A percentile compares a stretch with the other conserved stretches of the same genome.
Evolutionary conservation across 2,329 filamentous ascomycete species (phyloP).

Genomic region (Epichloe sp.): DNA sequence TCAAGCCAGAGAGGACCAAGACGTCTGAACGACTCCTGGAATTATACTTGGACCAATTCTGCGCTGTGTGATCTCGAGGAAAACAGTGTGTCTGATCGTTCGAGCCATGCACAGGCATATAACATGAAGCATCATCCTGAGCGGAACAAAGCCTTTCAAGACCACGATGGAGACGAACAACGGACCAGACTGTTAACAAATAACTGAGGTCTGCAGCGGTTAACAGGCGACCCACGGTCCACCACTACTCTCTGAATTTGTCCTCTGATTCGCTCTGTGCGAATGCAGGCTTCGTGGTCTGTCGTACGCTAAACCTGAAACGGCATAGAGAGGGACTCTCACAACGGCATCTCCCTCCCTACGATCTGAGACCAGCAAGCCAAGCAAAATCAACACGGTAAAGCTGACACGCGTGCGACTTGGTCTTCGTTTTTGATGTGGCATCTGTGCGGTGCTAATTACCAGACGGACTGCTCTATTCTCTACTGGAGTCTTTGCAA

Average conservation of each 20-base stretch:
- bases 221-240: neutral
- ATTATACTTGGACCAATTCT: too few species aligned
- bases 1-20: neutral
- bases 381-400: neutral
- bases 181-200: neutral
- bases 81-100: too few species aligned
- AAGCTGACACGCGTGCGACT: conserved; percentile 2
- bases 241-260: neutral
- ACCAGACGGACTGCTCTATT: neutral
- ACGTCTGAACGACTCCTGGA: neutral
- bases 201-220: neutral
- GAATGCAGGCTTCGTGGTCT: neutral
- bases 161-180: neutral
- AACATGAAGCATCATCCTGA: too few species aligned
- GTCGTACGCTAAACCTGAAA: neutral
- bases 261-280: neutral
- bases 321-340: neutral
- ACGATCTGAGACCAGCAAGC: conserved; percentile 1
- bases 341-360: neutral
- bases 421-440: neutral
- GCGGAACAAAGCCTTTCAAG: too few species aligned
- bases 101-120: too few species aligned
- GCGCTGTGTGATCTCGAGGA: too few species aligned
- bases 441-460: neutral
- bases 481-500: neutral